Base-by-base conservation (phyloP, 1,284 basidiomycete species). In the Sanghuangporus baumii region DNA sequence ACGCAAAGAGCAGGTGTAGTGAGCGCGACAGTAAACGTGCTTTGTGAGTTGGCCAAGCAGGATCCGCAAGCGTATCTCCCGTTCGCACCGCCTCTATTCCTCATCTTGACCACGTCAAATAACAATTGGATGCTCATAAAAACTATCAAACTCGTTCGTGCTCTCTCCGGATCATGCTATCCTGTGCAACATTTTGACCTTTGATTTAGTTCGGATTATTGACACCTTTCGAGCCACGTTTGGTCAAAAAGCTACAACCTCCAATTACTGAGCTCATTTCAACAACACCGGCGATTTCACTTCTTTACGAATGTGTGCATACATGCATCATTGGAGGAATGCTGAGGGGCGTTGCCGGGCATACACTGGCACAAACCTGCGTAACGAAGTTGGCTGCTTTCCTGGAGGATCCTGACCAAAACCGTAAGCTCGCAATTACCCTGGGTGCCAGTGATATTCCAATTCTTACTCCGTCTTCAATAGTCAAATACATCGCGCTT, bases 121-220 rank as follows among this genome's bases (percentile, higher is more conserved):
- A 99, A 99, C 75, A 99, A 99, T 72, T 99, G 97, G 97, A 96
- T 98, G 92, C 81, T 99, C 63, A 99, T 99, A 77, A 99, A 99
- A 79, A 91, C 98, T 56, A 89, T 99, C 73, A 99, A 99, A 76
- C 78, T 97, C 71, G 94, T 64, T 52, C 54, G 56, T 46, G 48
- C 37, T n/a, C 55, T 51, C 60, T 46, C 40, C 60, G 55, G 23
- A 62, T 57, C 40, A 11, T 52, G 46, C 20, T 34, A 9, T 20
- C 77, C 98, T 98, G 78, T 90, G 98, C 57, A 46, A 1, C 11
- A 46, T 88, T 98, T 73, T 99, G 98, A 76, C 77, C 96, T 71
- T 94, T 16, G 14, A 31, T 62, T 37, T 62, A 97, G 95, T 97
- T 98, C 76, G 94, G 95, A 20, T 86, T 89, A 34, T 76, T 98